phyloP scores from a whole-genome alignment of 2,329 filamentous ascomycete genomes.

The Lachnellula hyalina region DNA sequence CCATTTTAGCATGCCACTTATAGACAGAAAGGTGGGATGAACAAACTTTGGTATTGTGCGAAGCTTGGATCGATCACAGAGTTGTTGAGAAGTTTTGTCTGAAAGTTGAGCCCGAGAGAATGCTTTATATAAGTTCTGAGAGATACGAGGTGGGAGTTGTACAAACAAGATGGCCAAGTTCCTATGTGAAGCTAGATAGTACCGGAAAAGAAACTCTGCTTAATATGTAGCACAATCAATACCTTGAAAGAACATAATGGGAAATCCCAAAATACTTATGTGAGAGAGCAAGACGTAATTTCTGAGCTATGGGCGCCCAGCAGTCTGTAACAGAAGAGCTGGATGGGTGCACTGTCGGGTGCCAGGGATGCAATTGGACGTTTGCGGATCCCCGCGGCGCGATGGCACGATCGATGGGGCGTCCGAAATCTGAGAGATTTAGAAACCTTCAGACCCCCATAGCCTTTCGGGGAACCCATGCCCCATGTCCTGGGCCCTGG shows the following conservation, averaged over 20 bases:
- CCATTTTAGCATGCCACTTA: background rate
- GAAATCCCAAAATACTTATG: slow-evolving; percentile 22
- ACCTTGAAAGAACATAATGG: slow-evolving; percentile 8
- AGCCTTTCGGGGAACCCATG: background rate
- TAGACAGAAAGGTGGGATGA: background rate
- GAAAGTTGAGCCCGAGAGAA: background rate
- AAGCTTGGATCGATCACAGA: background rate
- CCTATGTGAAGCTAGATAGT: slow-evolving; percentile 11
- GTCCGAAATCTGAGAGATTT: slow-evolving; percentile 19
- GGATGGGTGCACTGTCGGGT: background rate
- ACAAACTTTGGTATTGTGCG: background rate
- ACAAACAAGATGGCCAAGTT: slow-evolving; percentile 4
- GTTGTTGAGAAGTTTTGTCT: background rate
- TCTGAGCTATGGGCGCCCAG: slow-evolving; percentile 23
- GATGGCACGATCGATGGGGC: slow-evolving; percentile 13
- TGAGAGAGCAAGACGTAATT: slow-evolving; percentile 10
- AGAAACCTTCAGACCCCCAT: slow-evolving; percentile 9
- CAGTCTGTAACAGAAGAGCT: slow-evolving; percentile 17
- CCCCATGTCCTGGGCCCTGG: background rate
- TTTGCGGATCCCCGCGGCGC: slow-evolving; percentile 7
- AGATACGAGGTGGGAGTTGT: slow-evolving; percentile 5
- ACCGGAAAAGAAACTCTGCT: slow-evolving; percentile 21
- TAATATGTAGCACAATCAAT: slow-evolving; percentile 8
- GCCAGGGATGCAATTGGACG: slow-evolving; percentile 16
- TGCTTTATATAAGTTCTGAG: slow-evolving; percentile 15